phyloP scores from a whole-genome alignment of 2,329 filamentous ascomycete genomes.

The Hortaea werneckii region DNA sequence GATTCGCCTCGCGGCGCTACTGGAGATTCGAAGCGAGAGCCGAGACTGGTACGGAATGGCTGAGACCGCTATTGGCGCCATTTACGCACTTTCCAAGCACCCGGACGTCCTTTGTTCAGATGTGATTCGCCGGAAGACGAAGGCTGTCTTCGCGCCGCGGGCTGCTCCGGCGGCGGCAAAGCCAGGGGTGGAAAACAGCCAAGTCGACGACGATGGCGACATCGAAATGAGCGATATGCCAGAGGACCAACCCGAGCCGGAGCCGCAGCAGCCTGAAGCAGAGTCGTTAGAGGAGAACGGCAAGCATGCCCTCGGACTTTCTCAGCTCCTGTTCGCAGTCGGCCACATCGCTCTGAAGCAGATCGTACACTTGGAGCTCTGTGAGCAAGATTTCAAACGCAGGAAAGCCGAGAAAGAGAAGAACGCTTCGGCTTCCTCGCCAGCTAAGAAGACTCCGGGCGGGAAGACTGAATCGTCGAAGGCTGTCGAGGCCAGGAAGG shows the following conservation, averaged over 20 bases:
- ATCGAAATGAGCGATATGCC: constrained; percentile 29
- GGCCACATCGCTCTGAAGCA: constrained; percentile 97
- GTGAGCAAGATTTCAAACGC: constrained; percentile 94
- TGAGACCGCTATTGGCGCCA: constrained; percentile 90
- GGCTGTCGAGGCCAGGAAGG: constrained; percentile 40
- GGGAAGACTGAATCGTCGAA: constrained; percentile 19
- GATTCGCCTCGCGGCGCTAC: constrained; percentile 67
- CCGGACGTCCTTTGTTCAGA: constrained; percentile 89
- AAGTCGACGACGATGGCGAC: constrained; percentile 25
- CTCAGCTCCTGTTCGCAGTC: constrained; percentile 87
- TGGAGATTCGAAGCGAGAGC: constrained; percentile 75
- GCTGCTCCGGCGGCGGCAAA: constrained; percentile 24
- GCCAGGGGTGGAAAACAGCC: constrained; percentile 13
- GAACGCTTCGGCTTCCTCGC: constrained; percentile 28
- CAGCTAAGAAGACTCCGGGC: constrained; percentile 26
- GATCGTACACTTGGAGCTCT: constrained; percentile 95
- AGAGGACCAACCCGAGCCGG: constrained; percentile 6
- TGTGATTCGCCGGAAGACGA: constrained; percentile 77
- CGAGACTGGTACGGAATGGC: constrained; percentile 92
- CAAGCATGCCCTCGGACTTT: constrained; percentile 56
- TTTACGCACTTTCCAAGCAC: constrained; percentile 88
- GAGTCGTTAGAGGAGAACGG: constrained; percentile 11
- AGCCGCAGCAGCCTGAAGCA: constrained; percentile 12
- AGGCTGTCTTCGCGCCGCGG: constrained; percentile 60
- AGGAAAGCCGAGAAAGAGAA: constrained; percentile 86